Evolutionary conservation across 768 basidiomycete genomes (phyloP).

Genomic region (Cyathus striatus): DNA sequence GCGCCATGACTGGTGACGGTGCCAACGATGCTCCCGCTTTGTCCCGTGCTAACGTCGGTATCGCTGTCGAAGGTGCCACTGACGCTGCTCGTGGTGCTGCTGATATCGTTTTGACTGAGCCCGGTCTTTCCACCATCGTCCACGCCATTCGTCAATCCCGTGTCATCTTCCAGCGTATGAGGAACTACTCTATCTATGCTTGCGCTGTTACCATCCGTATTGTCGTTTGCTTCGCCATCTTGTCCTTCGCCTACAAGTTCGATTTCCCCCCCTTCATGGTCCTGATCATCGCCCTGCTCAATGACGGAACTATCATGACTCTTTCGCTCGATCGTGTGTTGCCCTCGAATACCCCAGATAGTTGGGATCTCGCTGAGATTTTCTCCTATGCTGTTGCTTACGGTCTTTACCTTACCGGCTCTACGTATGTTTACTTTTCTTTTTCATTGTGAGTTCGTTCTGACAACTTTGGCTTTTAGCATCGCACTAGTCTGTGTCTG

Average conservation of each 20-base stretch:
- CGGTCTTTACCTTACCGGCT: conserved; percentile 87
- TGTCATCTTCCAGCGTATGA: conserved; percentile 99
- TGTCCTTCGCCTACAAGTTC: conserved; percentile 94
- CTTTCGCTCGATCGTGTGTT: conserved; percentile 93
- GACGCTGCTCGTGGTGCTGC: conserved; percentile 98
- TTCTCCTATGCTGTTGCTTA: conserved; percentile 95
- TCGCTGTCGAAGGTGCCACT: conserved; percentile 98
- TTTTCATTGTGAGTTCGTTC: conserved; percentile 5
- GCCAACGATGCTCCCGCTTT: conserved; percentile 98
- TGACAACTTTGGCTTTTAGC: conserved; percentile 26
- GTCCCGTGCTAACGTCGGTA: conserved; percentile 98
- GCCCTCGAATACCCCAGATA: conserved; percentile 91
- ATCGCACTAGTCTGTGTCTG: conserved; percentile 79
- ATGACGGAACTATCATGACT: conserved; percentile 99
- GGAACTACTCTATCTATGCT: conserved; percentile 97
- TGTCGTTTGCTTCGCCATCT: conserved; percentile 93
- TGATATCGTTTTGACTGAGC: conserved; percentile 96
- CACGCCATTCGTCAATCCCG: conserved; percentile 98
- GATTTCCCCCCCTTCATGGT: conserved; percentile 99
- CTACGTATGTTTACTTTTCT: conserved; percentile 62
- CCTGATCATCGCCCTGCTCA: conserved; percentile 93
- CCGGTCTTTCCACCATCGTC: conserved; percentile 97
- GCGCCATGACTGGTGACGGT: conserved; percentile 99
- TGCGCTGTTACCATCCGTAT: conserved; percentile 98
- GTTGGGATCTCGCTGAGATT: conserved; percentile 95